Evolutionary conservation across 2,329 filamentous ascomycete species (phyloP).

Genomic region (Arthroderma sp.): DNA sequence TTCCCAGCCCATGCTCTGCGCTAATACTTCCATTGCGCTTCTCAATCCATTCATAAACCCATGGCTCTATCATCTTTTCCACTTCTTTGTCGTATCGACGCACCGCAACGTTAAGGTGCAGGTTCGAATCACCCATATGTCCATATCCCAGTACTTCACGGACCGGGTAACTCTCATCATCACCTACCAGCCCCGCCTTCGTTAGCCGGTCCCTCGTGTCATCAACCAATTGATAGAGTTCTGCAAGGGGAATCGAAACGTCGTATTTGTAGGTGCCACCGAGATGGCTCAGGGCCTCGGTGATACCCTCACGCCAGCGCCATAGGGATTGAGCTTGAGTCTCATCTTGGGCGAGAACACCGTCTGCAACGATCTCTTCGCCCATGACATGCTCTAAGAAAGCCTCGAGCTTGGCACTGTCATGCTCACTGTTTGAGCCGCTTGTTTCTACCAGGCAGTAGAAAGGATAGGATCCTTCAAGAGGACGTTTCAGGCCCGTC

Average conservation of each 20-base stretch:
- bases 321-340: constrained; percentile 77
- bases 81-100: constrained; percentile 74
- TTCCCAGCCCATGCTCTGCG: constrained; percentile 84
- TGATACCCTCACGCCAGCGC: constrained; percentile 86
- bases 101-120: constrained; percentile 83
- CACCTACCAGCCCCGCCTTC: constrained; percentile 62
- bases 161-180: constrained; percentile 62
- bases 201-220: constrained; percentile 63
- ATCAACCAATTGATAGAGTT: constrained; percentile 81
- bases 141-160: constrained; percentile 90
- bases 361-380: constrained; percentile 73
- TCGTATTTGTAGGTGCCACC: constrained; percentile 99
- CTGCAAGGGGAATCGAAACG: constrained; percentile 75
- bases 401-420: constrained; percentile 74
- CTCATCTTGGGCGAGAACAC: constrained; percentile 84
- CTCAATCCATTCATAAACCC: constrained; percentile 93
- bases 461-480: constrained; percentile 78
- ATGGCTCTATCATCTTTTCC: constrained; percentile 80
- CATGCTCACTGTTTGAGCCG: constrained; percentile 86
- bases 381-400: constrained; percentile 91
- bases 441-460: constrained; percentile 96
- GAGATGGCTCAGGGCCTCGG: constrained; percentile 76
- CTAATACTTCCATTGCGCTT: constrained; percentile 85
- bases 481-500: constrained; percentile 62
- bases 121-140: constrained; percentile 93